phyloP scores from a whole-genome alignment of 1,284 basidiomycete genomes.

The Sanghuangporus weigelae region DNA sequence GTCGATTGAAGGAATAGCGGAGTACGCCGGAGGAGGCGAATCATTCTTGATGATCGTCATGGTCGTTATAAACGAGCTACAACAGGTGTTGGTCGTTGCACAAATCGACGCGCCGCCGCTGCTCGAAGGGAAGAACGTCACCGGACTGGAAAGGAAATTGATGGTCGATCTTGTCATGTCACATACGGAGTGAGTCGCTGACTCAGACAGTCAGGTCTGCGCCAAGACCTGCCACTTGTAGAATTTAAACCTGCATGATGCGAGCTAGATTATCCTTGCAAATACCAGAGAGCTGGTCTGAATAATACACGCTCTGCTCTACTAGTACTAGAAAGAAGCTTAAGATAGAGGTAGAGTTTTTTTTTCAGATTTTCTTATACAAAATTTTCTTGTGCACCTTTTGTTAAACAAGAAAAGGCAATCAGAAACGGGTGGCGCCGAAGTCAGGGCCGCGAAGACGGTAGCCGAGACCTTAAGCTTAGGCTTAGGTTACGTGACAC shows the following conservation, averaged over 20 bases:
- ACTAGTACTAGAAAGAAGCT: no score
- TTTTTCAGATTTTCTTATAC: no score
- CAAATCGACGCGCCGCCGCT: neutral
- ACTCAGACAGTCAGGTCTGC: no score
- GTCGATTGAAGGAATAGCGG: conserved; percentile 12
- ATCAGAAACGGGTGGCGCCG: neutral
- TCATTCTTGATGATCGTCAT: conserved; percentile 6
- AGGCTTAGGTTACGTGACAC: neutral
- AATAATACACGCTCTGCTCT: no score
- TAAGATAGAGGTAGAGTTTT: no score
- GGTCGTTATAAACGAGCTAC: neutral
- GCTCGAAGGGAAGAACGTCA: neutral
- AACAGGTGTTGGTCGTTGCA: neutral
- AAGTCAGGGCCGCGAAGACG: neutral
- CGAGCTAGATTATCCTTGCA: no score
- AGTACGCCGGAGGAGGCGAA: conserved; percentile 15
- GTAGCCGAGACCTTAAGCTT: neutral
- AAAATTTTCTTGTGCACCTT: no score
- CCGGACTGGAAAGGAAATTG: neutral
- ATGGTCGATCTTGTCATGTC: neutral
- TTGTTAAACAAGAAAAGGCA: no score
- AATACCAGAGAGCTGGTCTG: no score
- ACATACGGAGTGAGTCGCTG: neutral
- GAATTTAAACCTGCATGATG: no score
- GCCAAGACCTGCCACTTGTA: no score